Base-by-base conservation (phyloP, 2,329 filamentous ascomycete genomes). In the Balansia obtecta region DNA sequence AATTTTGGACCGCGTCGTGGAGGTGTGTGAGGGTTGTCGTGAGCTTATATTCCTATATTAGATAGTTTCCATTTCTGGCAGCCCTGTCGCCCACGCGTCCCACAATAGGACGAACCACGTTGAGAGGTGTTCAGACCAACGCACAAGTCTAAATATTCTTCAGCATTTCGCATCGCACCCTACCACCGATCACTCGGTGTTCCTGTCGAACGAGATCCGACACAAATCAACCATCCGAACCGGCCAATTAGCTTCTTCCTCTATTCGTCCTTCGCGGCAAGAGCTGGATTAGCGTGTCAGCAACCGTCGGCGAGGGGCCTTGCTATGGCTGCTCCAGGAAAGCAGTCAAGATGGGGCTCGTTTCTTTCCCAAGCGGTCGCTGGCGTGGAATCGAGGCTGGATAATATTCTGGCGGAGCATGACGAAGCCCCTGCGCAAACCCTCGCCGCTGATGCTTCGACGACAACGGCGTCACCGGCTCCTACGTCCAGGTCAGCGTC, bases 281-380 rank as follows among this genome's bases (percentile, higher is more conserved):
- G 49, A 39, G 34, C 45, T 16, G 34, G 33, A 38, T 22, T 32
- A 37, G 46, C 33, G 38, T 27, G 20, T 15, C 5, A 18, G 40
- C 49, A 53, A 52, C 45, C 37, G 42, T 49, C 45, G 16, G 10
- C 34, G 38, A n/a, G 52, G 45, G 45, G 46, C 46, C 34, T 51
- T 52, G 54, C 58, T 61, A 79, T 78, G 74, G 67, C 73, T 55
- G 67, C 70, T 54, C 68, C 73, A 34, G 68, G 67, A 55, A 77
- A 79, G 60, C 52, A 55, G 57, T 71, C 76, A 52, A 57, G 78
- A 80, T 89, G 86, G 86, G 85, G 84, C 44, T 82, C 81, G 33
- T 85, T 95, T 63, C 76, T 96, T 53, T 86, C 89, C 56, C 88
- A 91, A 67, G 90, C 91, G 55, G 88, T 97, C 53, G 89, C 90